Conservation (phyloP, 2,329 filamentous ascomycete species). For the Zasmidium citrigriseum region DNA sequence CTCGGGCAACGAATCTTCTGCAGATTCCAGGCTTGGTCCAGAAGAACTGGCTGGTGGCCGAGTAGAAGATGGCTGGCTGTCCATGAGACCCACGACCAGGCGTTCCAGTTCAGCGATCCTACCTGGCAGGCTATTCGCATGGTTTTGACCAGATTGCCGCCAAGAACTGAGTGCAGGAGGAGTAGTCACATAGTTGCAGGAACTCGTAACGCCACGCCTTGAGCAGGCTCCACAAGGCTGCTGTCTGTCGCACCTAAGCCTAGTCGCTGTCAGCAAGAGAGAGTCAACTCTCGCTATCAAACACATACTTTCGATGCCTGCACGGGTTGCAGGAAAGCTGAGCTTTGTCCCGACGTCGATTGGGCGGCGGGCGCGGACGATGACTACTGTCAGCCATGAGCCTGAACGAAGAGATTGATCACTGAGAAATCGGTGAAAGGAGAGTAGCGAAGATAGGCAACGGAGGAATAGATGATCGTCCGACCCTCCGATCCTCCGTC, state of each 20-base stretch:
- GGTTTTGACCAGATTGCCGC: background rate
- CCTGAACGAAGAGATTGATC: background rate
- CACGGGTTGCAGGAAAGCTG: slow-evolving; percentile 1
- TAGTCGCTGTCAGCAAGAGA: background rate
- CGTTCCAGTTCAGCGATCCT: background rate
- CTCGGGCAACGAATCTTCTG: background rate
- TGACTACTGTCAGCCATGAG: background rate
- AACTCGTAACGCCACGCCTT: background rate
- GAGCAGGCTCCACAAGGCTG: slow-evolving; percentile 6
- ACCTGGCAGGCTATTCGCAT: background rate
- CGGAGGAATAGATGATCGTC: background rate
- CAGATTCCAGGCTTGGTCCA: background rate
- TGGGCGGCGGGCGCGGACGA: background rate
- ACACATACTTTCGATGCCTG: background rate
- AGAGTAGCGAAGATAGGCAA: background rate
- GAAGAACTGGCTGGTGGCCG: background rate
- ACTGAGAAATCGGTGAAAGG: background rate
- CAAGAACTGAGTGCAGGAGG: background rate
- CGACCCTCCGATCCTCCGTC: background rate
- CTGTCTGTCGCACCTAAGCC: slow-evolving; percentile 6
- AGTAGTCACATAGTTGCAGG: background rate
- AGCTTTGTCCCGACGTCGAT: background rate
- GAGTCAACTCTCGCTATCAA: background rate
- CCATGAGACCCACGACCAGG: background rate
- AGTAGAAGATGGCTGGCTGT: background rate